phyloP scores from a whole-genome alignment of 2,329 filamentous ascomycete genomes.

The Tolypocladium endophyticum region DNA sequence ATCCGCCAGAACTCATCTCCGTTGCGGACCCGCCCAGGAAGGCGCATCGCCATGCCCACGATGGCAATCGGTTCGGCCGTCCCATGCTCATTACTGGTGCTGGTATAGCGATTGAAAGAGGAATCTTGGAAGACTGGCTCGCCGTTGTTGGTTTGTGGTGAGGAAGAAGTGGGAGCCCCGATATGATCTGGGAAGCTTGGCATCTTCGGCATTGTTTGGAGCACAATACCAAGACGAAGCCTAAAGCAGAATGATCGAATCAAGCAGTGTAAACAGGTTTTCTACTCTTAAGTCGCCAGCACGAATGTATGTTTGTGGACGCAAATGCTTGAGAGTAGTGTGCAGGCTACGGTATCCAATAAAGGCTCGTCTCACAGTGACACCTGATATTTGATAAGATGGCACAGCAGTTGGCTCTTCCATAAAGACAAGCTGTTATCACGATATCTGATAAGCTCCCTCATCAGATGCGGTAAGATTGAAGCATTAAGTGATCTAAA shows the following conservation, averaged over 20 bases:
- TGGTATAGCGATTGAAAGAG: neutral
- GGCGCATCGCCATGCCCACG: constrained; percentile 28
- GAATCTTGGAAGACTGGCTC: neutral
- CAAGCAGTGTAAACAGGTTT: neutral
- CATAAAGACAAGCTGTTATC: neutral
- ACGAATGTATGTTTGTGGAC: neutral
- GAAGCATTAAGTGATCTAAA: neutral
- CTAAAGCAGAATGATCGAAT: neutral
- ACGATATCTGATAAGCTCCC: neutral
- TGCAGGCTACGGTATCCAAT: neutral
- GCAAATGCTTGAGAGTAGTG: neutral
- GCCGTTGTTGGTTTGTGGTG: neutral
- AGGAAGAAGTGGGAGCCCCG: neutral
- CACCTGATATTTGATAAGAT: neutral
- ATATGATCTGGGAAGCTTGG: neutral
- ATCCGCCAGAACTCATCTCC: constrained; percentile 29
- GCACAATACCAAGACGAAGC: neutral
- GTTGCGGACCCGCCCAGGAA: constrained; percentile 25
- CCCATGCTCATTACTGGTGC: neutral
- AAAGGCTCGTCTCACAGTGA: neutral
- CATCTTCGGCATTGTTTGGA: neutral
- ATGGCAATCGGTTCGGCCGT: constrained; percentile 22
- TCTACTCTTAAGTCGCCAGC: neutral
- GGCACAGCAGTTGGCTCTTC: neutral
- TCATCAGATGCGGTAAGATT: neutral